Evolutionary conservation across 495 filamentous ascomycete species (phyloP).

Genomic region (Neurospora sp.): DNA sequence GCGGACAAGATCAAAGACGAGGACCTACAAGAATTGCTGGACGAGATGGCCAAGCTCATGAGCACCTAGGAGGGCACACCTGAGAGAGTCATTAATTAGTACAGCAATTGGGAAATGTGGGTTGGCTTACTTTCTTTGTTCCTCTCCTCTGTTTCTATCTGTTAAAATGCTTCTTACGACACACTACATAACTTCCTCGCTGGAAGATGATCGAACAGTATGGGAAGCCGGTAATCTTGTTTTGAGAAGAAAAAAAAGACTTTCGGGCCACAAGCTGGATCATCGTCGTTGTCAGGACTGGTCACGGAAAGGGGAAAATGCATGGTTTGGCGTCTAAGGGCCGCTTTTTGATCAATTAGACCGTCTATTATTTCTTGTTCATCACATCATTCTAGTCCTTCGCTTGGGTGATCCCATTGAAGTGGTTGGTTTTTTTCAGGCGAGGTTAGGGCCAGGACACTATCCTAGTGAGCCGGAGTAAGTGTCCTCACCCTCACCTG

Average conservation of each 20-base stretch:
- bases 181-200: background rate
- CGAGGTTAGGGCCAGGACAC: background rate
- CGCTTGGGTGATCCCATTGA: background rate
- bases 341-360: background rate
- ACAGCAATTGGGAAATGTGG: background rate
- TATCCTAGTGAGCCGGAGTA: background rate
- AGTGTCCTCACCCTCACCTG: background rate
- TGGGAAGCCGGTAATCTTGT: background rate
- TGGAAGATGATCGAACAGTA: background rate
- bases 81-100: background rate
- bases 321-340: background rate
- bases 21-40: slow-evolving; percentile 74
- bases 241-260: background rate
- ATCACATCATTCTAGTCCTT: background rate
- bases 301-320: background rate
- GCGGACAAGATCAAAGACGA: slow-evolving; percentile 79
- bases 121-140: background rate
- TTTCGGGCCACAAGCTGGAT: background rate
- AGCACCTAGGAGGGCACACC: slow-evolving; percentile 8
- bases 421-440: background rate
- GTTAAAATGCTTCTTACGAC: background rate
- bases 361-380: background rate
- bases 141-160: background rate
- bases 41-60: slow-evolving; percentile 75
- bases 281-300: background rate